A percentile compares a stretch with the other conserved stretches of the same genome.
These are phyloP conservation scores for Cicer pinnatifidum DNA, from an alignment of 306 rosid genomes.

Conservation along the genomic window DNA sequence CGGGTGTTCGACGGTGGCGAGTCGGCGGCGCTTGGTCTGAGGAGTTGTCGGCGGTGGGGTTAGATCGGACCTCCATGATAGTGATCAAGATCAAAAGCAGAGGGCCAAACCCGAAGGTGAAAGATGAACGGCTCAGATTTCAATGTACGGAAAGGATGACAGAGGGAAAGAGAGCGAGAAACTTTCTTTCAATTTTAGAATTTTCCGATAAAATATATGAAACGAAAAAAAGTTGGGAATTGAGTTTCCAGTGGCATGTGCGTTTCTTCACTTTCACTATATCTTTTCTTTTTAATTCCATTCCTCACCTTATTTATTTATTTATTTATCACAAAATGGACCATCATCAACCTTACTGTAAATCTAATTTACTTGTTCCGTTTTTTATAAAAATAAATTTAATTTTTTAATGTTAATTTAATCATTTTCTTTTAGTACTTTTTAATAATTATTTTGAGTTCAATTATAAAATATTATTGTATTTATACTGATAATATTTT, in stretches of 20 bases:
- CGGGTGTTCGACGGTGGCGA: slow-evolving; percentile 47
- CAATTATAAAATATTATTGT: too few relatives aligned
- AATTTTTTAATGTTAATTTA: too few relatives aligned
- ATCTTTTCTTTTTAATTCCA: too few relatives aligned
- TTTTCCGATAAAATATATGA: slow-evolving; percentile 3
- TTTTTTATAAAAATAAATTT: too few relatives aligned
- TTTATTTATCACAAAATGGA: too few relatives aligned
- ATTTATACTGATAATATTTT: too few relatives aligned
- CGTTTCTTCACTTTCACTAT: too few relatives aligned
- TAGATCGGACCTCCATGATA: slow-evolving; percentile 77
- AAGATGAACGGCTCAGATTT: slow-evolving; percentile 41
- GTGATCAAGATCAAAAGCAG: slow-evolving; percentile 45
- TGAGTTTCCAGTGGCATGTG: background rate
- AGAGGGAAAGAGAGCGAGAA: background rate
- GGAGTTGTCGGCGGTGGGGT: slow-evolving; percentile 64
- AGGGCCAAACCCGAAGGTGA: slow-evolving; percentile 13
- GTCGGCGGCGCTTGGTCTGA: slow-evolving; percentile 52
- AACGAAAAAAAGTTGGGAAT: background rate
- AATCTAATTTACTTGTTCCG: too few relatives aligned
- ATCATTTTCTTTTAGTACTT: too few relatives aligned
- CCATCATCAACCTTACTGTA: too few relatives aligned
- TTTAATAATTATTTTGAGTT: too few relatives aligned
- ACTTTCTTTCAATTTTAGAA: background rate
- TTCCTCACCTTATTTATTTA: too few relatives aligned
- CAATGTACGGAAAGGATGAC: slow-evolving; percentile 23